Evolutionary conservation across 805 yeast species (phyloP).

Genomic region (Pichia exigua): DNA sequence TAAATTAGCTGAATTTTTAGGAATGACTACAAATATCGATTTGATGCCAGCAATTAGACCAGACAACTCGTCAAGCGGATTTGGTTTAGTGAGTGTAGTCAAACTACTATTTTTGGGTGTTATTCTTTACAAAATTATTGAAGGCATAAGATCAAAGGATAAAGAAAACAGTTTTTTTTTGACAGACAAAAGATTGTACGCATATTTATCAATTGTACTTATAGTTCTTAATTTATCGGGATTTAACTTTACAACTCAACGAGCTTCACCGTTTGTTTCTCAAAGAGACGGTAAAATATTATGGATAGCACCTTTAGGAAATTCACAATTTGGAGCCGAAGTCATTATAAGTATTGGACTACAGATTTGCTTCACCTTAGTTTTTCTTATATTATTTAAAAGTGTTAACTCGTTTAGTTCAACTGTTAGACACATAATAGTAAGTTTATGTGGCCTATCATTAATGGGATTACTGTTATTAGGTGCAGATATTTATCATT

Average conservation of each 20-base stretch:
- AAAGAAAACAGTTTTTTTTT: conserved; percentile 1
- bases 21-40: conserved; percentile 4
- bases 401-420: conserved; percentile 3
- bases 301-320: conserved; percentile 53
- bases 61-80: neutral
- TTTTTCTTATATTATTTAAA: conserved; percentile 34
- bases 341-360: conserved; percentile 42
- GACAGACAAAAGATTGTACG: conserved; percentile 11
- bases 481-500: conserved; percentile 31
- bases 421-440: neutral
- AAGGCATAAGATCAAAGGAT: neutral
- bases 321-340: conserved; percentile 68
- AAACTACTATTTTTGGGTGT: neutral
- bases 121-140: neutral
- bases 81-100: conserved; percentile 2
- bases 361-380: conserved; percentile 40
- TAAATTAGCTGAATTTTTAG: conserved; percentile 6
- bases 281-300: conserved; percentile 37
- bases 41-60: conserved; percentile 1
- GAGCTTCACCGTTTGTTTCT: conserved; percentile 57
- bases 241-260: conserved; percentile 52
- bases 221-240: conserved; percentile 51
- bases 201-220: conserved; percentile 28
- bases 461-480: conserved; percentile 10
- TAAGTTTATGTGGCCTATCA: neutral